A percentile compares a stretch with the other conserved stretches of the same genome.
Conservation (phyloP, 768 basidiomycete species). For the Rossbeevera mucosa region DNA sequence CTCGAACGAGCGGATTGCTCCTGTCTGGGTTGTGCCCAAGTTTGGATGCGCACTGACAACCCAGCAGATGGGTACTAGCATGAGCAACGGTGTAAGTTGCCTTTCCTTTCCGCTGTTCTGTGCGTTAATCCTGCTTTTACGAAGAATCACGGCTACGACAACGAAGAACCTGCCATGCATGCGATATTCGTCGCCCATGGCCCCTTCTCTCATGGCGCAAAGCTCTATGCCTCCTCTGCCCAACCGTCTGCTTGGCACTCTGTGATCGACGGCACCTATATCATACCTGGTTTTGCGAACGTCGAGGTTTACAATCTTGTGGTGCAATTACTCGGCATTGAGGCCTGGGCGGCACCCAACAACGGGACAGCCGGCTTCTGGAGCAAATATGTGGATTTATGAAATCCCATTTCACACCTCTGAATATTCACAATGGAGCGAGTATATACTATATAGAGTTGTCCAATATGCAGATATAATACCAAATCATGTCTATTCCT, state of each 20-base stretch:
- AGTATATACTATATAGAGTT: background rate
- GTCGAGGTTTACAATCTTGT: conserved; percentile 84
- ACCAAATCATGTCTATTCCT: conserved; percentile 35
- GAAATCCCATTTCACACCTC: background rate
- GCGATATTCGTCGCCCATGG: conserved; percentile 92
- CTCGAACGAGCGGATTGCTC: conserved; percentile 73
- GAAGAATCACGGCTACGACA: conserved; percentile 91
- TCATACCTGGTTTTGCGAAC: conserved; percentile 82
- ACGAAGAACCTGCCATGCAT: conserved; percentile 69
- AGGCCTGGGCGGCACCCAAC: conserved; percentile 48
- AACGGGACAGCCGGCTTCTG: conserved; percentile 85
- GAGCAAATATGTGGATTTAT: conserved; percentile 59
- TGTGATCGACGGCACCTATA: conserved; percentile 48
- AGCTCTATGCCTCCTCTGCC: conserved; percentile 35
- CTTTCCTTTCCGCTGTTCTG: background rate
- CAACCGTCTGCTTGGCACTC: conserved; percentile 52
- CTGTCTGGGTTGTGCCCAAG: conserved; percentile 78
- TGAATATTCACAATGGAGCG: background rate
- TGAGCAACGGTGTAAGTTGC: conserved; percentile 69
- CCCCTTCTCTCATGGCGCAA: conserved; percentile 71
- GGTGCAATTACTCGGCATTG: conserved; percentile 66
- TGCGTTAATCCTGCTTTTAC: conserved; percentile 2
- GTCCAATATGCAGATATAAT: background rate
- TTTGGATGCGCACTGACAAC: conserved; percentile 79
- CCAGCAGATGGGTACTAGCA: conserved; percentile 52